Evolutionary conservation across 139 green algal species (phyloP).

Genomic region (Choricystis sp.): DNA sequence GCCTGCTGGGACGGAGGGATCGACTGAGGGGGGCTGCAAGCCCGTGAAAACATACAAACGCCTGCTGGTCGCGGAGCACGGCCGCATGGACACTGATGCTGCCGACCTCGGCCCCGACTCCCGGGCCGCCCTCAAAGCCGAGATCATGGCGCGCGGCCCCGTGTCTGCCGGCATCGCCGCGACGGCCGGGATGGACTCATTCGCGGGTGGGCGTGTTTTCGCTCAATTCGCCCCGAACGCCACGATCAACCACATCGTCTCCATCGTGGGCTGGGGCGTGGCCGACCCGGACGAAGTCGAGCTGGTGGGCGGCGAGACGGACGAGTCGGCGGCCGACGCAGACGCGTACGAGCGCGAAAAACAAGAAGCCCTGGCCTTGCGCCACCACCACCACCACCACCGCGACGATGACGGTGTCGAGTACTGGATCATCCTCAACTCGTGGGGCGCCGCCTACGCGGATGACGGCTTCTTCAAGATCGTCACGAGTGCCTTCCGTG

Average conservation of each 20-base stretch:
- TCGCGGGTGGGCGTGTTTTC: constrained; percentile 26
- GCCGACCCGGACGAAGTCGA: too few relatives aligned
- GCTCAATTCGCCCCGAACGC: constrained; percentile 9
- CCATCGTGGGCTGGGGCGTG: constrained; percentile 56
- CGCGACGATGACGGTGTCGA: constrained; percentile 42
- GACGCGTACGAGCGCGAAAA: too few relatives aligned
- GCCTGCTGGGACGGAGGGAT: background rate
- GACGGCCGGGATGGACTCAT: constrained; percentile 34
- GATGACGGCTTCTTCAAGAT: background rate
- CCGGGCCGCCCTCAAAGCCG: constrained; percentile 45
- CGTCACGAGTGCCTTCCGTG: background rate
- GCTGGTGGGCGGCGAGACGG: background rate
- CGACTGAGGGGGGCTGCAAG: constrained; percentile 11
- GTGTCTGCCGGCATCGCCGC: constrained; percentile 56
- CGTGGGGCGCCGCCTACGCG: background rate
- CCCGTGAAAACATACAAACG: constrained; percentile 23
- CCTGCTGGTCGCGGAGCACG: constrained; percentile 33
- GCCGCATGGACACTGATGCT: constrained; percentile 29
- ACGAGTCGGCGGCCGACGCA: too few relatives aligned
- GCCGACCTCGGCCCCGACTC: too few relatives aligned
- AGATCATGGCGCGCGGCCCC: constrained; percentile 55
- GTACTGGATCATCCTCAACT: constrained; percentile 31
- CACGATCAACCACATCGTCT: constrained; percentile 60
- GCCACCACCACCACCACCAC: too few relatives aligned
- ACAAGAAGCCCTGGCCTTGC: too few relatives aligned